A percentile compares a stretch with the other conserved stretches of the same genome.
Evolutionary conservation across 2,329 filamentous ascomycete species (phyloP).

Genomic region (Xylariaceae sp.): DNA sequence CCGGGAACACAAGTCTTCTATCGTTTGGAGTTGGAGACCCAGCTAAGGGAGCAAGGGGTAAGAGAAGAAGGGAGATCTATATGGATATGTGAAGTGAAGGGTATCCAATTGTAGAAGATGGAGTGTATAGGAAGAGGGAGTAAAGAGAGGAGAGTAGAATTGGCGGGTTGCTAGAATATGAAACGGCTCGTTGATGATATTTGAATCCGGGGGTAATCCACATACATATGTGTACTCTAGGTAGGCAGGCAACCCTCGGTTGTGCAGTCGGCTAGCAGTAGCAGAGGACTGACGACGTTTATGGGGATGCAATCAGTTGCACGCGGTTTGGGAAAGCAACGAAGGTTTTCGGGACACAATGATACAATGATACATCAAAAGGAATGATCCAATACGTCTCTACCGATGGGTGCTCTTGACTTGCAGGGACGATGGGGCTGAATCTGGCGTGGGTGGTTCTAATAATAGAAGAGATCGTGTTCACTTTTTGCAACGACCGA

Average conservation of each 20-base stretch:
- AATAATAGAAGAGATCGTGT: conserved; percentile 58
- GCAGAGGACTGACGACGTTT: not conserved
- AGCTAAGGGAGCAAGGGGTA: too few species aligned
- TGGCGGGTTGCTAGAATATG: conserved; percentile 30
- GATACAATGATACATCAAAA: conserved; percentile 34
- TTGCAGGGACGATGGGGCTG: conserved; percentile 54
- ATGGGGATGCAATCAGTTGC: not conserved
- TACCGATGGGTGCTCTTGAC: conserved; percentile 39
- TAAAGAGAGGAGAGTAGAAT: not conserved
- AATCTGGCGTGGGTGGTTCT: conserved; percentile 57
- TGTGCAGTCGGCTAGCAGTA: not conserved
- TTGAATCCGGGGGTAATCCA: conserved; percentile 30
- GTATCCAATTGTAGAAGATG: conserved; percentile 1
- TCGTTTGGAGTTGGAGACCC: not conserved
- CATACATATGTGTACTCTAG: too few species aligned
- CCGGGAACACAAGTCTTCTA: not conserved
- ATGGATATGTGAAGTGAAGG: too few species aligned
- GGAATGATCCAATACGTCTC: conserved; percentile 29
- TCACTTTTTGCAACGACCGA: conserved; percentile 38
- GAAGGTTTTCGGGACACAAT: conserved; percentile 13
- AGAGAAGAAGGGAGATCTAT: too few species aligned
- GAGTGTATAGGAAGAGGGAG: not conserved
- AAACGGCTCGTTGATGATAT: conserved; percentile 32
- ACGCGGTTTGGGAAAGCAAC: not conserved
- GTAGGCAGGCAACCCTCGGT: conserved; percentile 6